phyloP scores from a whole-genome alignment of 768 basidiomycete genomes.

The Filobasidium floriforme region DNA sequence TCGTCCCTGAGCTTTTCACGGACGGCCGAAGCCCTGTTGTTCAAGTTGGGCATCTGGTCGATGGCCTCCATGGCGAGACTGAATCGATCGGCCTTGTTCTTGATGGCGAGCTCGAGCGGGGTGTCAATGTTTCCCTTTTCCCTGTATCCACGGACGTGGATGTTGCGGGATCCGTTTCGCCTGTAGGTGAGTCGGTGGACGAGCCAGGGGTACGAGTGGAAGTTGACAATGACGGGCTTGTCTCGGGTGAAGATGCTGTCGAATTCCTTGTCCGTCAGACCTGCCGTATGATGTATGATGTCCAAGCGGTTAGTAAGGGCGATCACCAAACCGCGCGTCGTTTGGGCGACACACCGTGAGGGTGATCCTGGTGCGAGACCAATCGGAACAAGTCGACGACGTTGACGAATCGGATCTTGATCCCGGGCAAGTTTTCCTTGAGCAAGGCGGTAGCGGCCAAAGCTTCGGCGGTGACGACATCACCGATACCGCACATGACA shows the following conservation, averaged over 20 bases:
- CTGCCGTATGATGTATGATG: not conserved
- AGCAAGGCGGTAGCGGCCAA: conserved; percentile 73
- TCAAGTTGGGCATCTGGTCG: conserved; percentile 31
- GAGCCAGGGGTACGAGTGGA: conserved; percentile 62
- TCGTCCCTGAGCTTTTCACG: conserved; percentile 35
- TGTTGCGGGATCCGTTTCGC: conserved; percentile 22
- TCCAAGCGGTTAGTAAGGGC: not conserved
- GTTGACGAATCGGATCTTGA: conserved; percentile 64
- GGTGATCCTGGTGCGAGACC: conserved; percentile 49
- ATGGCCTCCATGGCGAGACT: conserved; percentile 38
- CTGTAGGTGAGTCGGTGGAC: conserved; percentile 23
- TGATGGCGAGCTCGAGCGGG: conserved; percentile 27
- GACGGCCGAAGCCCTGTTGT: conserved; percentile 30
- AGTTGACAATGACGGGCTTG: conserved; percentile 65
- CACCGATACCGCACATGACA: conserved; percentile 46
- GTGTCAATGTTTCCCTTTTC: conserved; percentile 31
- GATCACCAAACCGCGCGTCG: not conserved
- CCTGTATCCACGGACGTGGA: conserved; percentile 29
- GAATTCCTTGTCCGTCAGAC: conserved; percentile 56
- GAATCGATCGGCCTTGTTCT: conserved; percentile 26
- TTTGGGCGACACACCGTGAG: conserved; percentile 51
- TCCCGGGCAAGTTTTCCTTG: conserved; percentile 55
- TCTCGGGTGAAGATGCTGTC: conserved; percentile 64
- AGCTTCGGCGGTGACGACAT: conserved; percentile 76
- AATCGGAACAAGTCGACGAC: conserved; percentile 50